These are phyloP conservation scores for Fusarium dimerum DNA, from an alignment of 2,329 filamentous ascomycete species.

Conservation along the genomic window DNA sequence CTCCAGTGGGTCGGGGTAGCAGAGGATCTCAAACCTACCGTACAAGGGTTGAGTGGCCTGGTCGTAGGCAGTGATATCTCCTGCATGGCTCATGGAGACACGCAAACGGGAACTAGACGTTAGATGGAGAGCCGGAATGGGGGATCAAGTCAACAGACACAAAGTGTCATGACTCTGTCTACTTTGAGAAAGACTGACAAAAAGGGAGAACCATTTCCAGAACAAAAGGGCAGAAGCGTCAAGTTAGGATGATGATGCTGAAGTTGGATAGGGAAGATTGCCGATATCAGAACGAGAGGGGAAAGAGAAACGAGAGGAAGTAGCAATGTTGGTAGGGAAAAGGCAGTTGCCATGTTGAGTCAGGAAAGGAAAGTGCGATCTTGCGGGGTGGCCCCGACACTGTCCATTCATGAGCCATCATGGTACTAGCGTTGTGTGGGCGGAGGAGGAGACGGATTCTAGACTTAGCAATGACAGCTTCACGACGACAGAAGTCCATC, in stretches of 20 bases:
- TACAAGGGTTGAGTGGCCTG: slow-evolving; percentile 25
- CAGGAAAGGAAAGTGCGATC: slow-evolving; percentile 7
- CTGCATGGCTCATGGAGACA: slow-evolving; percentile 19
- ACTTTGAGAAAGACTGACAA: not conserved
- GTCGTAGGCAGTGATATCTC: slow-evolving; percentile 9
- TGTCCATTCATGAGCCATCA: not conserved
- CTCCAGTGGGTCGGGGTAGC: not conserved
- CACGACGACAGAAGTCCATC: not conserved
- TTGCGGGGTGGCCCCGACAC: not conserved
- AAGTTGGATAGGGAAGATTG: slow-evolving; percentile 3
- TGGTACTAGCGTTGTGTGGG: not conserved
- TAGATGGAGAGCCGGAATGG: not conserved
- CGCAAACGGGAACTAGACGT: not conserved
- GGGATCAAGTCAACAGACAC: no score
- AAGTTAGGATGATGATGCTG: not conserved
- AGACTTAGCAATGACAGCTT: not conserved
- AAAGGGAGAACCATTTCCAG: slow-evolving; percentile 1
- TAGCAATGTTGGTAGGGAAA: not conserved
- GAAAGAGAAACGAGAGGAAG: not conserved
- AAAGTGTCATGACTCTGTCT: not conserved
- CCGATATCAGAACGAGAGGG: slow-evolving; percentile 5
- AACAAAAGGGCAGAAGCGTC: not conserved
- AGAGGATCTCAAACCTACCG: slow-evolving; percentile 8
- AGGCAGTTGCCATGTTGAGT: slow-evolving; percentile 18
- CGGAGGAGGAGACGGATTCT: not conserved